A percentile compares a stretch with the other conserved stretches of the same genome.
Conservation (phyloP, 352 stramenopile genomes). For the Globisporangium iwayamae region DNA sequence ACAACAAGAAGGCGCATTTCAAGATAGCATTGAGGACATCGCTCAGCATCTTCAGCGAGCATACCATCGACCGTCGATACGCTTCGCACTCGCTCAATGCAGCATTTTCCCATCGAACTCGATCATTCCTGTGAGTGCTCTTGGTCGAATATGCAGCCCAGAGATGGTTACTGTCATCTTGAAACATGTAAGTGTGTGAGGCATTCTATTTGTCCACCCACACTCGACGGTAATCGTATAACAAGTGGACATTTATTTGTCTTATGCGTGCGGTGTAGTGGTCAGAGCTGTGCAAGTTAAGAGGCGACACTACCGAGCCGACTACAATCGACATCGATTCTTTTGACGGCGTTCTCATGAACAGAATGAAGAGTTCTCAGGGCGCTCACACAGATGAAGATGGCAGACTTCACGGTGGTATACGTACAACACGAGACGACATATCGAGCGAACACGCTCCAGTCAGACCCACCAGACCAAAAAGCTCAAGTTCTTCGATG, state of each 20-base stretch:
- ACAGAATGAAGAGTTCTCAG: not conserved
- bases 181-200: conserved; percentile 34
- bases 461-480: conserved; percentile 22
- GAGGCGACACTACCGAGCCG: conserved; percentile 15
- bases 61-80: conserved; percentile 45
- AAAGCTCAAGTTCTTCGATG: conserved; percentile 24
- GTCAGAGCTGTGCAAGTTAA: conserved; percentile 30
- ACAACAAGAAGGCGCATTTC: conserved; percentile 9
- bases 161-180: conserved; percentile 33
- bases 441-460: not conserved
- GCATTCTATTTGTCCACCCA: too few species aligned
- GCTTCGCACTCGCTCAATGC: conserved; percentile 47
- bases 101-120: conserved; percentile 36
- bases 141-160: conserved; percentile 31
- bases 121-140: conserved; percentile 25
- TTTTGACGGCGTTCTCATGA: conserved; percentile 44
- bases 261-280: conserved; percentile 25
- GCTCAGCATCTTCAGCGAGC: conserved; percentile 32
- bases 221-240: too few species aligned
- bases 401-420: not conserved
- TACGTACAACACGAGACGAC: not conserved
- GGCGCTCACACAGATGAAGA: not conserved
- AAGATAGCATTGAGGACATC: conserved; percentile 34
- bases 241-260: not conserved
- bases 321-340: conserved; percentile 55